phyloP scores from a whole-genome alignment of 1,284 basidiomycete genomes.

The Microbotryum saponariae region DNA sequence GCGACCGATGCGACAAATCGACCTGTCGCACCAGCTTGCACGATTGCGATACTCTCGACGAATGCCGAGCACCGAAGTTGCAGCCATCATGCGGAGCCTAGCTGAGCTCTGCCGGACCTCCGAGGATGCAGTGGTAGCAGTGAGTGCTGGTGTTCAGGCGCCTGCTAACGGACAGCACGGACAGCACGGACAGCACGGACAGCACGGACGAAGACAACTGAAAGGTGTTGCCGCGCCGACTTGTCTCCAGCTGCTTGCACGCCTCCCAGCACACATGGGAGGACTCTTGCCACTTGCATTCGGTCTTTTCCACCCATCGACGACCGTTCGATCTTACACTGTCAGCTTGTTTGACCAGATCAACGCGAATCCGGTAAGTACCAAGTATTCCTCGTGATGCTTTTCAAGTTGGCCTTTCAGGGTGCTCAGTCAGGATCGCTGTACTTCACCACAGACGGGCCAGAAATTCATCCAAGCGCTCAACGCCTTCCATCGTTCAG shows the following conservation, averaged over 20 bases:
- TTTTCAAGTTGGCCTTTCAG: conserved; percentile 1
- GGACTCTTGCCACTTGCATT: conserved; percentile 79
- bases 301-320: conserved; percentile 78
- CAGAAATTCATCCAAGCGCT: conserved; percentile 71
- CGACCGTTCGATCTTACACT: conserved; percentile 63
- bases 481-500: conserved; percentile 85
- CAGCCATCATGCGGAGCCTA: conserved; percentile 66
- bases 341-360: conserved; percentile 76
- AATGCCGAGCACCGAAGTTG: conserved; percentile 58
- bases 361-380: conserved; percentile 62
- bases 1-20: conserved; percentile 56
- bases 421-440: not conserved
- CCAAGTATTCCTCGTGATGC: conserved; percentile 19
- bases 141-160: conserved; percentile 41
- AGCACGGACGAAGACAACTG: not conserved
- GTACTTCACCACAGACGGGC: conserved; percentile 57
- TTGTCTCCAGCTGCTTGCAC: conserved; percentile 61
- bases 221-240: not conserved
- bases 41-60: conserved; percentile 57
- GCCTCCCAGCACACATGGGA: conserved; percentile 66
- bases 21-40: conserved; percentile 63
- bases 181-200: not conserved
- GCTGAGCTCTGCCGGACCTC: conserved; percentile 63
- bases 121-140: conserved; percentile 76
- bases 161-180: not conserved